Evolutionary conservation across 2,329 filamentous ascomycete genomes (phyloP).

Genomic region (Aspergillus sp.): DNA sequence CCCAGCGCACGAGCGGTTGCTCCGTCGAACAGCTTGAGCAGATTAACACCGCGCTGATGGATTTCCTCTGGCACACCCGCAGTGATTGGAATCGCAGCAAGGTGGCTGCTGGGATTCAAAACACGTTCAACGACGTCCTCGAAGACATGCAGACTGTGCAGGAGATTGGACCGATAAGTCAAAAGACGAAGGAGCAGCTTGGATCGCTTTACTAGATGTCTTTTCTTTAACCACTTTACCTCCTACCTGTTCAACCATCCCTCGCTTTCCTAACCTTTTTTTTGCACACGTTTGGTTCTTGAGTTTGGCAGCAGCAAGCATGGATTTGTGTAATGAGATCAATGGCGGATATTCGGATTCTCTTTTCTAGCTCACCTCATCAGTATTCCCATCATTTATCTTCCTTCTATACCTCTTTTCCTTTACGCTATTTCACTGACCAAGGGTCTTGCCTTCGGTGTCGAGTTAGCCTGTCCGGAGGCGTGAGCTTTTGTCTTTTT

Average conservation of each 20-base stretch:
- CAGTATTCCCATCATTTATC: neutral
- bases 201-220: conserved; percentile 15
- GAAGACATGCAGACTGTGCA: conserved; percentile 58
- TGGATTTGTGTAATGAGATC: conserved; percentile 19
- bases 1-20: conserved; percentile 69
- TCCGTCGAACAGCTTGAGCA: conserved; percentile 95
- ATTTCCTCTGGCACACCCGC: conserved; percentile 77
- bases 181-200: conserved; percentile 34
- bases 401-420: conserved; percentile 9
- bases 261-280: neutral
- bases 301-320: conserved; percentile 14
- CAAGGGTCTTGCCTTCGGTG: conserved; percentile 8
- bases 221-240: conserved; percentile 2
- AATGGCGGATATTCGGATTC: conserved; percentile 14
- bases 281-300: conserved; percentile 12
- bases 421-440: conserved; percentile 2
- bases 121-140: conserved; percentile 71
- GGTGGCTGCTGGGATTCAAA: conserved; percentile 64
- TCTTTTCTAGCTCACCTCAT: conserved; percentile 1
- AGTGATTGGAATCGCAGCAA: conserved; percentile 79
- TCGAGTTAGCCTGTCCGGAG: neutral
- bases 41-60: conserved; percentile 87
- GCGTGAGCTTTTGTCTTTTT: neutral
- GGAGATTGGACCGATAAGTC: conserved; percentile 37
- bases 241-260: neutral